These are phyloP conservation scores for Stephania yunnanensis DNA, from an alignment of 164 flowering plant species.

Conservation along the genomic window DNA sequence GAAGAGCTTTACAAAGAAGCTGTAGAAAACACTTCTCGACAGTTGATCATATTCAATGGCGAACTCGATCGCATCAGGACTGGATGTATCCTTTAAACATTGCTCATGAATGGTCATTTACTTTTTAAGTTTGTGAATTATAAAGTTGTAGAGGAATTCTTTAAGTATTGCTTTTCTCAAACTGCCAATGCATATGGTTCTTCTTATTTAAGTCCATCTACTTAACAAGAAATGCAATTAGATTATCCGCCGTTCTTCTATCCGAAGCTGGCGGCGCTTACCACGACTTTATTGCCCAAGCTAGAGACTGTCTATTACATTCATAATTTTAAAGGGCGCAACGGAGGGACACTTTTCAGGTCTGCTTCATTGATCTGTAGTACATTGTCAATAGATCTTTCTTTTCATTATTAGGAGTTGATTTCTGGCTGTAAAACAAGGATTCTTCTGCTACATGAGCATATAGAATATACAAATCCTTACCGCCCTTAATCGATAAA, in stretches of 20 bases:
- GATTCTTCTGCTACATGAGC: not conserved
- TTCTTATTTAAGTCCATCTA: not conserved
- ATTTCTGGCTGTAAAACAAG: not conserved
- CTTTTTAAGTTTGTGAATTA: not conserved
- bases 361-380: conserved; percentile 13
- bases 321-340: conserved; percentile 89
- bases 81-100: conserved; percentile 76
- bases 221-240: conserved; percentile 29
- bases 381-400: not conserved
- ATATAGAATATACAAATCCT: not conserved
- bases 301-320: conserved; percentile 88
- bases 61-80: conserved; percentile 94
- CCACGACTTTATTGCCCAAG: conserved; percentile 67
- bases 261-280: conserved; percentile 84
- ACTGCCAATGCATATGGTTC: not conserved
- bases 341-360: conserved; percentile 93
- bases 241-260: conserved; percentile 96
- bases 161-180: not conserved
- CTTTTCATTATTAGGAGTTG: not conserved
- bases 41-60: conserved; percentile 85
- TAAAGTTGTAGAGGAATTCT: not conserved
- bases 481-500: not conserved
- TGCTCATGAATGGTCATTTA: not conserved
- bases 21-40: conserved; percentile 49
- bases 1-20: conserved; percentile 90